Conservation (phyloP, 352 stramenopile genomes). For the Aphanomyces stellatus region DNA sequence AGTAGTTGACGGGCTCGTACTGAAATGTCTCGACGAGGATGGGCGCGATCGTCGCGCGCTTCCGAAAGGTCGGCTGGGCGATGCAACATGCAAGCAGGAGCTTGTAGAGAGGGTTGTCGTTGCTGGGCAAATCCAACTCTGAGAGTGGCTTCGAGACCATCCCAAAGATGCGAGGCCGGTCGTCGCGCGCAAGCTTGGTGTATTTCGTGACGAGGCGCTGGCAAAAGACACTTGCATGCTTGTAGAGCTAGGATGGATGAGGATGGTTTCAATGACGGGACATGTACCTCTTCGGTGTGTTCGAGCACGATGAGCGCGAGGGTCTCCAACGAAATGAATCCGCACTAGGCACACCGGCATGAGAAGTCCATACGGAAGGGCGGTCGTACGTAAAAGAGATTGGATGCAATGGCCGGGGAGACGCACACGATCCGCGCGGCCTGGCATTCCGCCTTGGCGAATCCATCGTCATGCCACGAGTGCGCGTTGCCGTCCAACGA, state of each 20-base stretch:
- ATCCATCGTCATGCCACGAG: background rate
- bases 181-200: background rate
- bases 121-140: constrained; percentile 35
- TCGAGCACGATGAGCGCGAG: constrained; percentile 55
- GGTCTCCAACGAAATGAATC: constrained; percentile 21
- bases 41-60: constrained; percentile 17
- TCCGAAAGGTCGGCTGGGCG: background rate
- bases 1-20: background rate
- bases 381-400: constrained; percentile 1
- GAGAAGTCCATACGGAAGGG: background rate
- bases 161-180: constrained; percentile 40
- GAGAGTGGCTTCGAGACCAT: constrained; percentile 47
- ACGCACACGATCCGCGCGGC: background rate
- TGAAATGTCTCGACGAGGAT: constrained; percentile 21
- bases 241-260: background rate
- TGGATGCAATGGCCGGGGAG: background rate
- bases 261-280: background rate
- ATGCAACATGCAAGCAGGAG: constrained; percentile 28
- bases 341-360: background rate
- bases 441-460: constrained; percentile 5
- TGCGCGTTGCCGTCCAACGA: background rate
- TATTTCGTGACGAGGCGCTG: background rate
- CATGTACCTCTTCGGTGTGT: constrained; percentile 51
- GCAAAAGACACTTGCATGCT: background rate
- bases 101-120: constrained; percentile 44